Conservation (phyloP, 2,329 filamentous ascomycete genomes). For the Alternaria ventricosa region DNA sequence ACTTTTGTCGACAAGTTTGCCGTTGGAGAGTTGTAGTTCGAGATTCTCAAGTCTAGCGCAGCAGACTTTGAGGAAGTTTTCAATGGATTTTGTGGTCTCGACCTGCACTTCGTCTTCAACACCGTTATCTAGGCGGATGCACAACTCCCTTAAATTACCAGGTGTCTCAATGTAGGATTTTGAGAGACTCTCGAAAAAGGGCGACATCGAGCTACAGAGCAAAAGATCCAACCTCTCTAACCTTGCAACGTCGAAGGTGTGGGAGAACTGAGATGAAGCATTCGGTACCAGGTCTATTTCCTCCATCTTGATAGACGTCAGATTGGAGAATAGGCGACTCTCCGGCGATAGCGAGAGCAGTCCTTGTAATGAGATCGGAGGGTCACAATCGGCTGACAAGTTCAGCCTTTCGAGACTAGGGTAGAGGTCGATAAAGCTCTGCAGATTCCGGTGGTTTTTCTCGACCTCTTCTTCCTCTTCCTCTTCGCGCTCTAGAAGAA, state of each 20-base stretch:
- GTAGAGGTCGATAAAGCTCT: not conserved
- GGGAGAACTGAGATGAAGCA: not conserved
- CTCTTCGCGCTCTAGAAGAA: not conserved
- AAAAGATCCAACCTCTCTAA: not conserved
- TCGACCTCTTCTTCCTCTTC: no score
- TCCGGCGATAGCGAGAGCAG: not conserved
- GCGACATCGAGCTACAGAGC: not conserved
- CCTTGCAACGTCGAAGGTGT: not conserved
- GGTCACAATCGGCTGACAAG: accelerated
- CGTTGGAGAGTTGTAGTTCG: accelerated
- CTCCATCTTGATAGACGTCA: not conserved
- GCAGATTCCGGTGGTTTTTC: not conserved
- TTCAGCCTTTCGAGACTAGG: not conserved
- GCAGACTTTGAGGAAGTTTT: not conserved
- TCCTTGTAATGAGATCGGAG: not conserved
- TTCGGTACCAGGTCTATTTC: not conserved
- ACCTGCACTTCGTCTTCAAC: not conserved
- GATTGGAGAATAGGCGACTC: not conserved
- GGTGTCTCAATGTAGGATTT: not conserved
- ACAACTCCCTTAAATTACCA: not conserved
- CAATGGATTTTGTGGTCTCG: not conserved
- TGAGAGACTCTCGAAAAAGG: not conserved
- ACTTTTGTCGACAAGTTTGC: not conserved
- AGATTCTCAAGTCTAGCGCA: not conserved
- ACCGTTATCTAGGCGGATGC: not conserved